Base-by-base conservation (phyloP, 306 rosid species). In the Vigna hirtella region DNA sequence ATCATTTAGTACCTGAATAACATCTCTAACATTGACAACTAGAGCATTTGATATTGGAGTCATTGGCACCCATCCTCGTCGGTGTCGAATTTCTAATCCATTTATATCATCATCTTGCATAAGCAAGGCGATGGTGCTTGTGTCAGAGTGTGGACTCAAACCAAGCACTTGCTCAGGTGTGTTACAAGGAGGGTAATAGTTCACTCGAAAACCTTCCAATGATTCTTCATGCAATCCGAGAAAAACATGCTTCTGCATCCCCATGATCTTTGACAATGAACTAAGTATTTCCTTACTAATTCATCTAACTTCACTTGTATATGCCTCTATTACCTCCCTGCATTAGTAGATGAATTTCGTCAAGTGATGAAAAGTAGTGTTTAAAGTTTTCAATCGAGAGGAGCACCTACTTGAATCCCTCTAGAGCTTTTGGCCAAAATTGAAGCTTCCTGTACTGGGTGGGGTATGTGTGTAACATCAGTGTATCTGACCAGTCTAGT, bases 121-220 rank as follows among this genome's bases (percentile, higher is more conserved):
- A 15, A 88, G 89, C 38, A 88, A 53, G 16, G 86, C 83, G 45
- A 88, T 78, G 64, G 84, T 85, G 83, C 72, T 9, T 75, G 83
- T 4, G 55, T 88, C 89, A 7, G 91, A 79, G 81, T 83, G 88
- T 24, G 89, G 82, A 76, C 86, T 81, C 65, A 88, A 47, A 63
- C 89, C 86, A 10, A 85, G 16, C 1, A 85, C 89, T 45, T 85
- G 34, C 5, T 83, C 85, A n/a, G 89, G 91, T 43, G 55, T 68
- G 28, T 8, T 52, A 38, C 91, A 85, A 40, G 86, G 85, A 56
- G 91, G 88, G 67, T 81, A 81, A 66, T 85, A 88, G 57, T 83
- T 83, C 34, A 73, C 34, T 0, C 83, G 75, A 45, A 85, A 26
- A 26, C 4, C 79, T 42, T 79, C 79, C 9, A 48, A 9, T 16